These are phyloP conservation scores for Lodderomyces orthopsilosis DNA, from an alignment of 1,139 yeast species.

Conservation along the genomic window DNA sequence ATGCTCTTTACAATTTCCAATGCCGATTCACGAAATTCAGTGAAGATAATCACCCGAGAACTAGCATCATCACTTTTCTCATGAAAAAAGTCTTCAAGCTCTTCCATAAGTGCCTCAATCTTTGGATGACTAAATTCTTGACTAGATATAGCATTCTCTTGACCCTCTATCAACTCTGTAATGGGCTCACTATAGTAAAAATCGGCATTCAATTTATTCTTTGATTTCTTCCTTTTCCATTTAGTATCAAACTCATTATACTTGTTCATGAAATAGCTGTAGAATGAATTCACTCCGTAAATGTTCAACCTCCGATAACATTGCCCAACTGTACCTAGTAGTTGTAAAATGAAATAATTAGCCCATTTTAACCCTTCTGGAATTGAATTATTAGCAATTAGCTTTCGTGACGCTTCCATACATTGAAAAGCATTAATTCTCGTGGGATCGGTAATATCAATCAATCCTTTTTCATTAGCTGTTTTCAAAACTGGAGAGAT, in stretches of 20 bases:
- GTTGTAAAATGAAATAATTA: slow-evolving; percentile 55
- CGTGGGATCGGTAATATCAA: slow-evolving; percentile 62
- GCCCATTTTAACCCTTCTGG: slow-evolving; percentile 75
- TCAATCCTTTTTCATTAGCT: slow-evolving; percentile 62
- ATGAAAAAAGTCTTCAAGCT: slow-evolving; percentile 54
- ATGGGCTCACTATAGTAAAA: slow-evolving; percentile 56
- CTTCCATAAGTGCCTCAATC: slow-evolving; percentile 56
- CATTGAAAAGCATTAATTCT: slow-evolving; percentile 71
- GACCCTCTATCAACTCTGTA: slow-evolving; percentile 38
- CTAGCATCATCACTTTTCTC: slow-evolving; percentile 25
- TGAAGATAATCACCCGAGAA: slow-evolving; percentile 81
- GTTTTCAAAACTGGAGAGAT: slow-evolving; percentile 60
- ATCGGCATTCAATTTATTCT: slow-evolving; percentile 57
- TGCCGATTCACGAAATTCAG: slow-evolving; percentile 87
- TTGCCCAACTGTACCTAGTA: slow-evolving; percentile 75
- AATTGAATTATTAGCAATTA: slow-evolving; percentile 49
- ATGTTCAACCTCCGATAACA: slow-evolving; percentile 64
- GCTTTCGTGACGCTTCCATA: slow-evolving; percentile 62
- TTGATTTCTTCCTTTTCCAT: slow-evolving; percentile 46
- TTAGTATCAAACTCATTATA: slow-evolving; percentile 58
- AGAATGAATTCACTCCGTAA: slow-evolving; percentile 82
- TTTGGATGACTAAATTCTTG: slow-evolving; percentile 72
- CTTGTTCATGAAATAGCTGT: slow-evolving; percentile 59
- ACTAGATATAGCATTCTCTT: slow-evolving; percentile 43
- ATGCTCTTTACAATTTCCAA: slow-evolving; percentile 75